Evolutionary conservation across 164 flowering plant genomes (phyloP).

Genomic region (Annona squamosa): DNA sequence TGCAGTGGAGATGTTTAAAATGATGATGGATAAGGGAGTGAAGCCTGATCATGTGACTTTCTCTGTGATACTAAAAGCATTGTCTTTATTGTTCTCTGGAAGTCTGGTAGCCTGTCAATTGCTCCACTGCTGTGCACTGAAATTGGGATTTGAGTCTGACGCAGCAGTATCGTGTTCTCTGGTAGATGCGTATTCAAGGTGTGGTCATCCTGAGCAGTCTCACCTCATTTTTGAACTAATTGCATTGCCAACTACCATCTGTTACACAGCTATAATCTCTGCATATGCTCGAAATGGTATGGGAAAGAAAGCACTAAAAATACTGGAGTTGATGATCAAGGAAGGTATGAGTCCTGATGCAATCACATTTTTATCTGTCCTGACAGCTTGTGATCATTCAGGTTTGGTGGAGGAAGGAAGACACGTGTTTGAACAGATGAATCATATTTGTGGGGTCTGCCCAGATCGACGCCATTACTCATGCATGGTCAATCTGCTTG

Average conservation of each 20-base stretch:
- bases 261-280: slow-evolving; percentile 60
- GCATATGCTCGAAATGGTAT: slow-evolving; percentile 63
- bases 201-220: slow-evolving; percentile 41
- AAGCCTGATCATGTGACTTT: slow-evolving; percentile 52
- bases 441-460: slow-evolving; percentile 21
- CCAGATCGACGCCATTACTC: slow-evolving; percentile 59
- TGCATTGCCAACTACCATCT: slow-evolving; percentile 39
- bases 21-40: slow-evolving; percentile 56
- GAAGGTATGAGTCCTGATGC: slow-evolving; percentile 55
- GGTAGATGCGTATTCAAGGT: slow-evolving; percentile 62
- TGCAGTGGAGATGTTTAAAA: slow-evolving; percentile 51
- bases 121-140: slow-evolving; percentile 49
- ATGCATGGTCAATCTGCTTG: slow-evolving; percentile 69
- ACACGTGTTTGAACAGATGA: slow-evolving; percentile 46
- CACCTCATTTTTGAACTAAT: slow-evolving; percentile 33
- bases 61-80: slow-evolving; percentile 55
- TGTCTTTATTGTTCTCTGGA: slow-evolving; percentile 26
- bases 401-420: slow-evolving; percentile 64
- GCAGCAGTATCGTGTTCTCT: slow-evolving; percentile 50
- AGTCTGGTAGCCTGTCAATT: slow-evolving; percentile 26
- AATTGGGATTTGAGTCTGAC: slow-evolving; percentile 46
- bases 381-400: slow-evolving; percentile 63
- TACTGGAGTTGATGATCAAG: slow-evolving; percentile 35
- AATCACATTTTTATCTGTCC: slow-evolving; percentile 52
- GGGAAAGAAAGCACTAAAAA: slow-evolving; percentile 46